phyloP scores from a whole-genome alignment of 2,329 filamentous ascomycete species.

The Orbilia oligospora region DNA sequence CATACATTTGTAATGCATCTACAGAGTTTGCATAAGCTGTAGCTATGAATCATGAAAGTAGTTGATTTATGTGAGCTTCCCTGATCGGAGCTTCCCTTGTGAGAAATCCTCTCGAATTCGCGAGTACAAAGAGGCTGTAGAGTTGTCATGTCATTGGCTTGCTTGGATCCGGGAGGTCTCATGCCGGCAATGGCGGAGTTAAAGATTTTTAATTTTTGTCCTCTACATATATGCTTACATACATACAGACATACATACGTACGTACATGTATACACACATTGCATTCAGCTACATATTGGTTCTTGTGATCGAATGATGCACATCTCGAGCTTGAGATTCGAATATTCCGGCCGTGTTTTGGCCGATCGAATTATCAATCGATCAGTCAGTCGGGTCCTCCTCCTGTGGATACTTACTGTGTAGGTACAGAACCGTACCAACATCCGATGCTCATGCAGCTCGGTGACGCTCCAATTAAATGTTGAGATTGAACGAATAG shows the following conservation, averaged over 20 bases:
- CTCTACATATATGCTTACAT: neutral
- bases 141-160: conserved; percentile 7
- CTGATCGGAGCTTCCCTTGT: no score
- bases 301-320: conserved; percentile 6
- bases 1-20: conserved; percentile 3
- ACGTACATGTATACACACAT: no score
- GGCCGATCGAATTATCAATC: conserved; percentile 4
- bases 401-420: neutral
- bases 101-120: neutral
- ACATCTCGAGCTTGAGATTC: conserved; percentile 4
- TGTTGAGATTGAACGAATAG: neutral
- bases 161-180: no score
- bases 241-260: neutral
- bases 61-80: neutral
- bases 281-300: conserved; percentile 4
- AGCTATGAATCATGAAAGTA: neutral
- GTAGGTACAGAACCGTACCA: neutral
- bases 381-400: neutral
- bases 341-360: neutral
- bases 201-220: neutral
- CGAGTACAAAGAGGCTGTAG: neutral
- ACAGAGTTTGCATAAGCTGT: neutral
- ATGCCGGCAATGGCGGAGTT: conserved; percentile 14
- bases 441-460: conserved; percentile 5
- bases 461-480: neutral